These are phyloP conservation scores for Mycena rosella DNA, from an alignment of 768 basidiomycete species.

Conservation along the genomic window DNA sequence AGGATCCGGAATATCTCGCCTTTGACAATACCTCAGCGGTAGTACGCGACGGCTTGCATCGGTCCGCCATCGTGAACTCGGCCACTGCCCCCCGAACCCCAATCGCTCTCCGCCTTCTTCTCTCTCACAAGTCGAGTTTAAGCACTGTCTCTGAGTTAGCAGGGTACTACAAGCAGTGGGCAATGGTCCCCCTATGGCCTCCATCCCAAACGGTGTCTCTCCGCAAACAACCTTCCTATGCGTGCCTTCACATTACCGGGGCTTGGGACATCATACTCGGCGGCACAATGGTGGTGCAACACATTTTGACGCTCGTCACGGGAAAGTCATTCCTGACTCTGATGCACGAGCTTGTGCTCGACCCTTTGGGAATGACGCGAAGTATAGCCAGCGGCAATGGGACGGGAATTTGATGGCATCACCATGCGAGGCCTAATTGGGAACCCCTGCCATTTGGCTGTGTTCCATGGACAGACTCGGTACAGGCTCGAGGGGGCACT, in stretches of 20 bases:
- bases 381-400: no score
- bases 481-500: no score
- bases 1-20: conserved; percentile 21
- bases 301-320: conserved; percentile 29
- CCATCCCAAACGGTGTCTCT: conserved; percentile 20
- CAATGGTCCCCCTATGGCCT: conserved; percentile 6
- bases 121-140: conserved; percentile 23
- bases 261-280: conserved; percentile 28
- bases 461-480: no score
- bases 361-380: conserved; percentile 17
- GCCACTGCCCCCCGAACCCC: conserved; percentile 21
- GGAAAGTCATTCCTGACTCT: conserved; percentile 24
- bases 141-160: conserved; percentile 24
- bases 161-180: conserved; percentile 10
- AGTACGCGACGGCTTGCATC: conserved; percentile 6
- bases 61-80: conserved; percentile 13
- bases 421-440: no score
- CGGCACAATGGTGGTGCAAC: conserved; percentile 21
- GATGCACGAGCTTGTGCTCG: conserved; percentile 29
- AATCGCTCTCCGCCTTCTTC: conserved; percentile 26
- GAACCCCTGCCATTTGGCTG: no score
- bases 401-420: no score
- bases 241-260: conserved; percentile 30
- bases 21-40: conserved; percentile 9
- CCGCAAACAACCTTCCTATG: conserved; percentile 22